Percentiles rank a stretch among this genome's conserved stretches.
These are phyloP conservation scores for Lojkania enalia DNA, from an alignment of 2,329 filamentous ascomycete species.

Conservation along the genomic window DNA sequence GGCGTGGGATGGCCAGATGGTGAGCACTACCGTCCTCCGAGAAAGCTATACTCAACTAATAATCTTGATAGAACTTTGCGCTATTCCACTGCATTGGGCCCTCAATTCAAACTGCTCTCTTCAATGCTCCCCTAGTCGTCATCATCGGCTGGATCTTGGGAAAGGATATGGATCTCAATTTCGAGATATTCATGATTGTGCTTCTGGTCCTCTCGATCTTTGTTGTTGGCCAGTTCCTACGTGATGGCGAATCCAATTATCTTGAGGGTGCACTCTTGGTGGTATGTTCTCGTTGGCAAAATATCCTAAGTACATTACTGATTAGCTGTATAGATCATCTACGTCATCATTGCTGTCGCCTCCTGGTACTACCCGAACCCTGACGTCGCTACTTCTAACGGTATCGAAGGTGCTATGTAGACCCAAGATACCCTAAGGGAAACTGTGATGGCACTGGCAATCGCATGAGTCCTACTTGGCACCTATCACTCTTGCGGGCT, in stretches of 20 bases:
- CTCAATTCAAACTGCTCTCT: slow-evolving; percentile 84
- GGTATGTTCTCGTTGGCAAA: slow-evolving; percentile 20
- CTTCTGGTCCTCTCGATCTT: slow-evolving; percentile 82
- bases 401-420: slow-evolving; percentile 14
- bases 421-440: no score
- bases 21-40: slow-evolving; percentile 19
- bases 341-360: slow-evolving; percentile 63
- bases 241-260: slow-evolving; percentile 89
- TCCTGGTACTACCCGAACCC: slow-evolving; percentile 66
- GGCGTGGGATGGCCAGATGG: slow-evolving; percentile 77
- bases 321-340: slow-evolving; percentile 54
- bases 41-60: no score
- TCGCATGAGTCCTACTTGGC: no score
- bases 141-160: slow-evolving; percentile 78
- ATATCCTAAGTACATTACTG: not conserved
- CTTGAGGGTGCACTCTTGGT: slow-evolving; percentile 83
- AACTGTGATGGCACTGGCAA: no score
- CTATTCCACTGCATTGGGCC: slow-evolving; percentile 83
- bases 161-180: slow-evolving; percentile 76
- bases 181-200: slow-evolving; percentile 84
- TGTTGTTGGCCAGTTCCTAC: slow-evolving; percentile 82
- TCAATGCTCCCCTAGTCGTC: slow-evolving; percentile 83
- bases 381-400: slow-evolving; percentile 37
- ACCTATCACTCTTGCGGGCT: no score
- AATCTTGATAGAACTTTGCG: slow-evolving; percentile 65